Conservation (phyloP, 148 eudicot genomes). For the Fagopyrum esculentum region DNA sequence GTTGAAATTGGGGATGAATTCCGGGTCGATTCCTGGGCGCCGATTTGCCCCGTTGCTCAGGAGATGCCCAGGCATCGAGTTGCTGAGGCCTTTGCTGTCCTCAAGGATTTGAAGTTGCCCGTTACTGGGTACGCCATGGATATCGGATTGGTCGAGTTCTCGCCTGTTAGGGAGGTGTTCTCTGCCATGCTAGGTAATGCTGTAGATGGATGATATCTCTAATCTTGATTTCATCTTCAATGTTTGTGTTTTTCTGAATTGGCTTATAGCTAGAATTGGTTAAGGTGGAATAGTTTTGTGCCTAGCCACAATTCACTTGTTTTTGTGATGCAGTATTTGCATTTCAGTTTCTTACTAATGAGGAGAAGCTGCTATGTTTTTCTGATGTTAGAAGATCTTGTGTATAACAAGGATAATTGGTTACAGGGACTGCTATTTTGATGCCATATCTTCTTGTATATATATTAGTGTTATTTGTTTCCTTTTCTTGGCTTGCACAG, state of each 20-base stretch:
- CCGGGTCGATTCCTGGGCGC: conserved; percentile 65
- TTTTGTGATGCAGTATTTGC: neutral
- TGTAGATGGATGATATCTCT: conserved; percentile 31
- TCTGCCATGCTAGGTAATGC: conserved; percentile 56
- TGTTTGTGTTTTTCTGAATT: neutral
- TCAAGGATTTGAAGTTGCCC: conserved; percentile 81
- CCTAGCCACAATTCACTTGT: neutral
- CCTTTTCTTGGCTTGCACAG: neutral
- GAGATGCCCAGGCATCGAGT: conserved; percentile 57
- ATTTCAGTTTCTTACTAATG: neutral
- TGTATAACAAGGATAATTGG: conserved; percentile 7
- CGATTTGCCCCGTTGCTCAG: conserved; percentile 72
- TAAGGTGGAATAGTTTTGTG: conserved; percentile 3
- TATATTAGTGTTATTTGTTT: neutral
- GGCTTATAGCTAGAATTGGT: neutral
- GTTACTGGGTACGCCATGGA: conserved; percentile 72
- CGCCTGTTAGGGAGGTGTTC: conserved; percentile 54
- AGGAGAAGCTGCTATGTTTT: conserved; percentile 1
- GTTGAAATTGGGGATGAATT: conserved; percentile 58
- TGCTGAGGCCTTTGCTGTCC: conserved; percentile 70
- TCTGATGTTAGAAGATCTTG: neutral
- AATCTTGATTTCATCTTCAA: neutral
- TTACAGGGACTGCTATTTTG: neutral
- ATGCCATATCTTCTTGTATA: neutral
- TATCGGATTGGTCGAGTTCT: conserved; percentile 61